Base-by-base conservation (phyloP, 2,329 filamentous ascomycete genomes). In the Trichoderma asperellum region DNA sequence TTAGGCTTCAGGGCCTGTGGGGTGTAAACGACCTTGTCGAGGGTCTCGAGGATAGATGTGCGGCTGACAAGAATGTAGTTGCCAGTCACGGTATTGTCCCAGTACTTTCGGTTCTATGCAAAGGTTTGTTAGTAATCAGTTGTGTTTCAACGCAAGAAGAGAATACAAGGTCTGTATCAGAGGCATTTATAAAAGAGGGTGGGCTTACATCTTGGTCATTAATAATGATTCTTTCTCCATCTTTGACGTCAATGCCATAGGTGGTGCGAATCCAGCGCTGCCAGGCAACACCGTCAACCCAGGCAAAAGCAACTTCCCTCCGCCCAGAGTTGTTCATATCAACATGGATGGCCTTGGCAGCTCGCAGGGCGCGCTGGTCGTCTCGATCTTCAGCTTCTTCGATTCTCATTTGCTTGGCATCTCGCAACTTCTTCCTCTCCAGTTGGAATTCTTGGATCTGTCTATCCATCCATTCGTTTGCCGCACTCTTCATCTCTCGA, bases 261-360 rank as follows among this genome's bases (percentile, higher is more conserved):
- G 95, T 97, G n/a, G 91, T 94, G 73, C 91, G 88, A 73, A 99
- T 89, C 96, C 96, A 99, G 71, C 95, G 88, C 80, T 98, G 94
- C 96, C 96, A 99, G 80, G 98, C 98, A 8, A 93, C 88, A 62
- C 94, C 94, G 78, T 99, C 96, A 14, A 98, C 93, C 96, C 96
- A 99, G 14, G 96, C 96, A 80, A 99, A 99, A 10, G 89, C 88
- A 53, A 98, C 94, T 77, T 97, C 92, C 79, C 95, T 97, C 74
- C 91, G 91, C 77, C 94, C 90, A 64, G 93, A 88, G 77, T 92
- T 91, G 74, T 95, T 91, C 88, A 97, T 96, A 74, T 94, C 92
- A 78, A 99, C 94, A 37, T 90, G 89, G 76, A 97, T 97, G 73
- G 89, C 91, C 85, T 99, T 99, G 43, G 96, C 96, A 55, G 91